phyloP scores from a whole-genome alignment of 2,329 filamentous ascomycete species.

The Exophiala sp. region DNA sequence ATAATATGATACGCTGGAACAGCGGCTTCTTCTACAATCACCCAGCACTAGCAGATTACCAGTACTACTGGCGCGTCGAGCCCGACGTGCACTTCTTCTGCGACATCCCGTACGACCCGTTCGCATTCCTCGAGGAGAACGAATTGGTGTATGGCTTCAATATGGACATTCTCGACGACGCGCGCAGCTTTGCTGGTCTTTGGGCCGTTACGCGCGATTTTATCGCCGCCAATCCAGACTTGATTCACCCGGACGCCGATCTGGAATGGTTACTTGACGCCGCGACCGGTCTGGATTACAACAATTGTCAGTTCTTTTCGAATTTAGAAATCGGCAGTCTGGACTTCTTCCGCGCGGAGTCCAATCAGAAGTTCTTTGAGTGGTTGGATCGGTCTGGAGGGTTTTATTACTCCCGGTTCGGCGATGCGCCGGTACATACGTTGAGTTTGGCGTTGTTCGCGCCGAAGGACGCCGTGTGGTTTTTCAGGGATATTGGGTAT shows the following conservation, averaged over 20 bases:
- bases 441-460: conserved; percentile 54
- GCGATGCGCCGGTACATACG: conserved; percentile 53
- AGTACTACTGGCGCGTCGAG: conserved; percentile 61
- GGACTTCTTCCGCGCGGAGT: conserved; percentile 48
- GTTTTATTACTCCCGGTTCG: conserved; percentile 48
- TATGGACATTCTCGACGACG: conserved; percentile 48
- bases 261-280: conserved; percentile 48
- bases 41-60: conserved; percentile 45
- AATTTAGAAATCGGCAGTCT: conserved; percentile 54
- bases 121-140: conserved; percentile 35
- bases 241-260: conserved; percentile 49
- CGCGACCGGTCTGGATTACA: conserved; percentile 37
- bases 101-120: conserved; percentile 42
- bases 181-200: conserved; percentile 43
- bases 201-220: conserved; percentile 49
- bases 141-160: conserved; percentile 49
- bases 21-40: conserved; percentile 40
- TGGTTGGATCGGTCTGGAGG: conserved; percentile 50
- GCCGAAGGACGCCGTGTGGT: conserved; percentile 51
- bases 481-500: conserved; percentile 48
- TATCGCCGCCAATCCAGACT: conserved; percentile 43
- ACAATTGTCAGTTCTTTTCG: conserved; percentile 51
- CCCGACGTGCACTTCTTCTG: conserved; percentile 58
- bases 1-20: conserved; percentile 42
- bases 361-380: conserved; percentile 46